A percentile compares a stretch with the other conserved stretches of the same genome.
phyloP scores from a whole-genome alignment of 176 grass and related monocot genomes.

The Sorghum bicolor region DNA sequence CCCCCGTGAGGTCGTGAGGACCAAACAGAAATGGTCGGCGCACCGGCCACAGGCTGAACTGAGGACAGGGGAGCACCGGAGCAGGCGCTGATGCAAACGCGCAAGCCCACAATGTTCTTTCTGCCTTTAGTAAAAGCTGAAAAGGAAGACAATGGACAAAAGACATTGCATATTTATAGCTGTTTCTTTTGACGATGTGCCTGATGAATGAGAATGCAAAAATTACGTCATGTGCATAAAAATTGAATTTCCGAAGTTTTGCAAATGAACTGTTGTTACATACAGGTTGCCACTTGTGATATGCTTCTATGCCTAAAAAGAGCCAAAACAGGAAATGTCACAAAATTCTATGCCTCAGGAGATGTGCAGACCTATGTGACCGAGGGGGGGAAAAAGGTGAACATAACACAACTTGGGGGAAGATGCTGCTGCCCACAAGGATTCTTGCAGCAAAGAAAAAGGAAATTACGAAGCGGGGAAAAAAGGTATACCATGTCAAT shows the following conservation, averaged over 20 bases:
- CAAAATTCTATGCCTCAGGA: conserved; percentile 22
- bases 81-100: not conserved
- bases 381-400: not conserved
- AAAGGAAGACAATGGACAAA: not conserved
- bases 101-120: not conserved
- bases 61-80: not conserved
- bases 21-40: not conserved
- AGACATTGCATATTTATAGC: not conserved
- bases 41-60: not conserved
- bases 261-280: conserved; percentile 27
- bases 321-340: not conserved
- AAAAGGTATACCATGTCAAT: conserved; percentile 15
- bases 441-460: conserved; percentile 2
- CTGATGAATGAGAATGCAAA: not conserved
- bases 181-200: not conserved
- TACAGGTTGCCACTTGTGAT: conserved; percentile 12
- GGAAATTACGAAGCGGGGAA: conserved; percentile 5
- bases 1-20: no score
- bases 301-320: conserved; percentile 9
- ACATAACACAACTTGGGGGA: not conserved
- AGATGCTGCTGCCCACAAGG: not conserved
- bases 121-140: not conserved
- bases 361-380: not conserved
- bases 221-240: not conserved
- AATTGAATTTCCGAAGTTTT: not conserved